phyloP scores from a whole-genome alignment of 257 asterid genomes.

The Agastache rugosa region DNA sequence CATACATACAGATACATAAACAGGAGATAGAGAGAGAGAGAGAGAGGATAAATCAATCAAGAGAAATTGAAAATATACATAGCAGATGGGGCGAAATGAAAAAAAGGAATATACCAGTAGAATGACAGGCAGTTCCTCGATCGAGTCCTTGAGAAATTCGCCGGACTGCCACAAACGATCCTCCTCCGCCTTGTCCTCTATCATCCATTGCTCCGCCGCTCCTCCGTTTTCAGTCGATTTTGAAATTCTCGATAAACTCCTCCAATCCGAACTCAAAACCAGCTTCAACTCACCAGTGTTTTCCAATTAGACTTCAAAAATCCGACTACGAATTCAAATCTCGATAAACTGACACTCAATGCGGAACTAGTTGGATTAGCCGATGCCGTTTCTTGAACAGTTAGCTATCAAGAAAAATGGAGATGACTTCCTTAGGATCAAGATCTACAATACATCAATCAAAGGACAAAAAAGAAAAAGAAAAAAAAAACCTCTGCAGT shows the following conservation, averaged over 20 bases:
- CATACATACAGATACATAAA: constrained; percentile 21
- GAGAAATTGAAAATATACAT: constrained; percentile 10
- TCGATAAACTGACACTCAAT: constrained; percentile 29
- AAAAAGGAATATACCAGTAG: constrained; percentile 62
- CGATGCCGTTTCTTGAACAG: constrained; percentile 37
- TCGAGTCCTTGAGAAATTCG: constrained; percentile 94
- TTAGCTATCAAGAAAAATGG: constrained; percentile 33
- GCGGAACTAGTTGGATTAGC: constrained; percentile 30
- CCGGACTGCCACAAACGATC: constrained; percentile 93
- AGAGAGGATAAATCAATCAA: constrained; percentile 35
- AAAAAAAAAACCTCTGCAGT: constrained; percentile 24
- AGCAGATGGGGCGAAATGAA: neutral
- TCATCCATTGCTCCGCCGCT: constrained; percentile 65
- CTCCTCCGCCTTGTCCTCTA: constrained; percentile 71
- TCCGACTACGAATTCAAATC: constrained; percentile 24
- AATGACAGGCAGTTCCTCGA: constrained; percentile 81
- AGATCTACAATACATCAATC: constrained; percentile 40
- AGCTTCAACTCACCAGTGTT: constrained; percentile 4
- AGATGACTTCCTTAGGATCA: constrained; percentile 36
- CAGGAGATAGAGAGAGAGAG: neutral
- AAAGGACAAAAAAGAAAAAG: constrained; percentile 7
- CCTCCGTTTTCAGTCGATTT: constrained; percentile 30
- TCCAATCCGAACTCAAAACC: constrained; percentile 27
- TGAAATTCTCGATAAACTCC: constrained; percentile 12
- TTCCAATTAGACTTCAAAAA: constrained; percentile 19